Percentiles rank a stretch among this genome's conserved stretches.
Evolutionary conservation across 2,329 filamentous ascomycete species (phyloP).

Genomic region (Fusarium sp.): DNA sequence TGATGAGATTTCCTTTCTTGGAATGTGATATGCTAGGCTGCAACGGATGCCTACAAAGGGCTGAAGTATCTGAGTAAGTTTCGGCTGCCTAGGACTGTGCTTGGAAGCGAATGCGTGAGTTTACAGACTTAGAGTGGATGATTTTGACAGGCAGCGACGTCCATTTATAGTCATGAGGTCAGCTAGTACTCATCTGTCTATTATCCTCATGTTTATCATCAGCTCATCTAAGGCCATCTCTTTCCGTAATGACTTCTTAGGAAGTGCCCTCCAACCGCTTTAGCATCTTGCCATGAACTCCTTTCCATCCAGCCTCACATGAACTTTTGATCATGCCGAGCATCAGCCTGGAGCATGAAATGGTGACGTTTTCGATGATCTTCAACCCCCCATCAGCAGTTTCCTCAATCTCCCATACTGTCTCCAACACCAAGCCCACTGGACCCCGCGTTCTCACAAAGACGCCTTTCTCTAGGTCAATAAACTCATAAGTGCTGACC

Average conservation of each 20-base stretch:
- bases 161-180: background rate
- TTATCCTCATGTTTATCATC: background rate
- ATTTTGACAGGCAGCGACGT: background rate
- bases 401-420: conserved; percentile 58
- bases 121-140: background rate
- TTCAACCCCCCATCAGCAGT: conserved; percentile 50
- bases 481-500: conserved; percentile 65
- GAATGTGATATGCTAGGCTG: background rate
- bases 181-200: background rate
- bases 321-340: conserved; percentile 61
- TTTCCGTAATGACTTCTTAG: background rate
- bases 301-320: conserved; percentile 62
- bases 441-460: conserved; percentile 65
- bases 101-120: background rate
- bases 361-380: conserved; percentile 62
- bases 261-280: conserved; percentile 48
- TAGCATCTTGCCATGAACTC: conserved; percentile 62
- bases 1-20: background rate
- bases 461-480: conserved; percentile 59
- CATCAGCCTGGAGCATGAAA: conserved; percentile 62
- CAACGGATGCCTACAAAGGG: conserved; percentile 8
- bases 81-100: conserved; percentile 8
- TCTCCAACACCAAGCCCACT: conserved; percentile 64
- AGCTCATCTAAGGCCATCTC: background rate
- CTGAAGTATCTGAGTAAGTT: conserved; percentile 1